Conservation (phyloP, 2,329 filamentous ascomycete species). For the Alternaria sp. region DNA sequence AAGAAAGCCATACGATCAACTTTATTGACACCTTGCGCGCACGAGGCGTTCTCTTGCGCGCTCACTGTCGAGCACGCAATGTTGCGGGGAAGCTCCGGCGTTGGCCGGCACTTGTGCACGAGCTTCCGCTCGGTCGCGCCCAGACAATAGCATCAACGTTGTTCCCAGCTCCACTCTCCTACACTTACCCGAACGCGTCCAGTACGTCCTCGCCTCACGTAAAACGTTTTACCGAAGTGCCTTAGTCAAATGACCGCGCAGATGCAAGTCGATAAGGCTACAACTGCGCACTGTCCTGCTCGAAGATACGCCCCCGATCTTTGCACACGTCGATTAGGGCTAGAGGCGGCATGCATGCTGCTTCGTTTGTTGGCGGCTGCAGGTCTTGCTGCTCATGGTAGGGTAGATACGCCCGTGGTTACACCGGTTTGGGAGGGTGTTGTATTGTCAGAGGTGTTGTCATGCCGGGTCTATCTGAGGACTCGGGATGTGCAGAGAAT, state of each 20-base stretch:
- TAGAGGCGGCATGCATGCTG: slow-evolving; percentile 27
- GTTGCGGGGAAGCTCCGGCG: background rate
- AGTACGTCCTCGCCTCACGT: slow-evolving; percentile 20
- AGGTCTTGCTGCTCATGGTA: slow-evolving; percentile 16
- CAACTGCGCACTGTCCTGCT: slow-evolving; percentile 24
- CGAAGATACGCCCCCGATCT: slow-evolving; percentile 14
- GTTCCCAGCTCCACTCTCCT: slow-evolving; percentile 12
- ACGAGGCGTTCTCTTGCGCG: background rate
- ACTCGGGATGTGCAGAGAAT: slow-evolving; percentile 12
- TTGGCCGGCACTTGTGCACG: background rate
- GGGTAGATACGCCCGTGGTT: slow-evolving; percentile 15
- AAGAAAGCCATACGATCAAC: background rate
- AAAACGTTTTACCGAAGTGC: slow-evolving; percentile 37
- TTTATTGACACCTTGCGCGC: background rate
- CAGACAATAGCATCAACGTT: slow-evolving; percentile 9
- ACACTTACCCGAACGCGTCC: slow-evolving; percentile 17
- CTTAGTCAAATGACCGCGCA: slow-evolving; percentile 39
- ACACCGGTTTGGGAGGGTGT: slow-evolving; percentile 26
- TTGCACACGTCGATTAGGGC: slow-evolving; percentile 23
- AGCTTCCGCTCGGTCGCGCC: background rate
- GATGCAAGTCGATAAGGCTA: slow-evolving; percentile 45
- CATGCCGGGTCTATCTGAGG: slow-evolving; percentile 27
- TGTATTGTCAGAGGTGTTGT: slow-evolving; percentile 29
- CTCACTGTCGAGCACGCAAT: background rate
- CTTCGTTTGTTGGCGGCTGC: slow-evolving; percentile 20